A percentile compares a stretch with the other conserved stretches of the same genome.
Conservation (phyloP, 106 monocot species). For the Allium sativum region DNA sequence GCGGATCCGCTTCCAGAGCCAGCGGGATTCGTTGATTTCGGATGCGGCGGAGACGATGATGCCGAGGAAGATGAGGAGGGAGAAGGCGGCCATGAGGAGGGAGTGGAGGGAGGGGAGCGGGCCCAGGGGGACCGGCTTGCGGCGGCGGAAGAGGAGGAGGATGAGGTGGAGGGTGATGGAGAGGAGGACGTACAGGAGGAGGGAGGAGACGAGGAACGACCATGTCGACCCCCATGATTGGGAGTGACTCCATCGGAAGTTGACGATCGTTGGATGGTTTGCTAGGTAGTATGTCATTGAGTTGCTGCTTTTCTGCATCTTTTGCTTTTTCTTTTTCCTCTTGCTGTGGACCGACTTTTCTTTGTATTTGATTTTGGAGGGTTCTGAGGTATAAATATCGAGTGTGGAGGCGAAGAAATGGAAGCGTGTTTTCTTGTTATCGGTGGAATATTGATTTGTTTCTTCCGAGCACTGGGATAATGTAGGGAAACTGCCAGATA, state of each 20-base stretch:
- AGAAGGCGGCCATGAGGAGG: constrained; percentile 48
- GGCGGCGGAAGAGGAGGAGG: constrained; percentile 33
- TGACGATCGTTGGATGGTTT: constrained; percentile 84
- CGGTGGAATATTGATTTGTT: no score
- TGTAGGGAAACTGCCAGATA: no score
- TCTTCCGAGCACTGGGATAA: no score
- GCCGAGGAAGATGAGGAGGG: constrained; percentile 70
- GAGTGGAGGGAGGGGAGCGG: constrained; percentile 82
- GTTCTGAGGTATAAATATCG: no score
- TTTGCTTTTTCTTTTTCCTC: no score
- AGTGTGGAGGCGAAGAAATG: no score
- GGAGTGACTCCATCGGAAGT: constrained; percentile 84
- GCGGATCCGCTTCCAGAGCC: constrained; percentile 47
- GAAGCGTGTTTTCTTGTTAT: no score
- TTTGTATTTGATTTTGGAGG: no score
- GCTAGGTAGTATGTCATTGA: constrained; percentile 52
- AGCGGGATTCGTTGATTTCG: constrained; percentile 74
- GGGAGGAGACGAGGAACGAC: constrained; percentile 67
- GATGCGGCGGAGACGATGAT: constrained; percentile 54
- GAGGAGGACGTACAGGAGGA: constrained; percentile 39
- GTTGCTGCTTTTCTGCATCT: no score
- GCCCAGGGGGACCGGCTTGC: constrained; percentile 72
- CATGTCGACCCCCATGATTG: constrained; percentile 71
- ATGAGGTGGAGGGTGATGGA: constrained; percentile 29
- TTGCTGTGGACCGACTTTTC: no score